Base-by-base conservation (phyloP, 805 yeast genomes). In the Cyberlindnera mrakii region DNA sequence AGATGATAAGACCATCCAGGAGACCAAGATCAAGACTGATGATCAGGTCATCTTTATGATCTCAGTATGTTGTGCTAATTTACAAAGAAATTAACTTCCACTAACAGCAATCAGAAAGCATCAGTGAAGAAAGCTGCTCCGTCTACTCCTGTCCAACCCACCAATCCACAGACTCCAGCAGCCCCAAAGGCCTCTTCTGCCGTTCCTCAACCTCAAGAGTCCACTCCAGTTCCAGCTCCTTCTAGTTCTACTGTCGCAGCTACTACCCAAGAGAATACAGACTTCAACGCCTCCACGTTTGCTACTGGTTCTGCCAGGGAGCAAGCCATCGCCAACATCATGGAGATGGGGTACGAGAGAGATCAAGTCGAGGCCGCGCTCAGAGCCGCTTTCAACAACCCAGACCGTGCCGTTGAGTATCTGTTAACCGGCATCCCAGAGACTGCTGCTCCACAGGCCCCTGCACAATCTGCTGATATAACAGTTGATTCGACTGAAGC, bases 351-450 rank as follows among this genome's bases (percentile, higher is more conserved):
- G 8, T 93, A 89, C 60, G 87, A 84, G 40, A 80, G 95, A 54
- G 75, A 78, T 15, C 86, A 87, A 60, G 96, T 88, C 20, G 95
- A 87, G 65, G 77, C 80, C 37, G 99, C 99, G 0, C 69, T 93
- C 61, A 80, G 95, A 54, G 96, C 96, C 14, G 98, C 99, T 1
- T 93, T 80, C 69, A 91, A 91, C 67, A 90, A 93, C 65, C 98
- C 99, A 17, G 98, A 91, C 62, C 80, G 99, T 57, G 99, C 99
- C 0, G 98, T 93, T 13, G 99, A 93, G 62, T 90, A 91, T 62
- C 71, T 93, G 40, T 69, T 93, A 51, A 87, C 90, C 37, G 98
- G 97, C 3, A 77, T 91, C 35, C 96, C 96, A 18, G 91, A 82
- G 55, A 62, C 74, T 36, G 46, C 64, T 49, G 67, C 59, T 15